Conservation (phyloP, 176 grass and related monocot genomes). For the Carex cristatella region DNA sequence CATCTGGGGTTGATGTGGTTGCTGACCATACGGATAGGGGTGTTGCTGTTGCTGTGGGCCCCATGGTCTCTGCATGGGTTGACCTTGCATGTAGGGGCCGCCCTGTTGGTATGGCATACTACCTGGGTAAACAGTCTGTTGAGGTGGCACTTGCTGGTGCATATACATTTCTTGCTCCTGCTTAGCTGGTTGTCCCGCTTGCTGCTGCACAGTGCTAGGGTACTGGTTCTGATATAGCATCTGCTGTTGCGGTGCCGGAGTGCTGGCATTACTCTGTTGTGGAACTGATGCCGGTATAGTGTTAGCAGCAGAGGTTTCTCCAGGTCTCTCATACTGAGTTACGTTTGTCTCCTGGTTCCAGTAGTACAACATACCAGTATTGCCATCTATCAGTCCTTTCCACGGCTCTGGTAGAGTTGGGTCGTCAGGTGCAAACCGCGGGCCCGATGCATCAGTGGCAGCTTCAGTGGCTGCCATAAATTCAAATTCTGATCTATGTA, state of each 20-base stretch:
- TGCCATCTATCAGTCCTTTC: conserved; percentile 79
- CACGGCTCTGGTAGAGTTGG: conserved; percentile 70
- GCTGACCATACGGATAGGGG: conserved; percentile 50
- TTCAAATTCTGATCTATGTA: neutral
- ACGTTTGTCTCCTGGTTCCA: conserved; percentile 95
- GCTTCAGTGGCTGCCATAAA: conserved; percentile 52
- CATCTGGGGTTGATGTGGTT: conserved; percentile 32
- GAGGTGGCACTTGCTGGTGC: conserved; percentile 36
- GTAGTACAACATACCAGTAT: conserved; percentile 59
- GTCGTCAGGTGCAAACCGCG: conserved; percentile 81
- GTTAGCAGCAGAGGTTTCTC: neutral
- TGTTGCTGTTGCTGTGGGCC: conserved; percentile 37
- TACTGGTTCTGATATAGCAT: conserved; percentile 26
- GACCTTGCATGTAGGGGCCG: conserved; percentile 41
- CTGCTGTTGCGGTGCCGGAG: neutral
- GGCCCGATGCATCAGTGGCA: conserved; percentile 35
- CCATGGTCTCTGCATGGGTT: conserved; percentile 39
- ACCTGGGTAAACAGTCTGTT: conserved; percentile 34
- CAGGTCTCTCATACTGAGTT: conserved; percentile 81
- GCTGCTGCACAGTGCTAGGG: conserved; percentile 4
- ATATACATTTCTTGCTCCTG: conserved; percentile 33
- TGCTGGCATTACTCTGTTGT: neutral
- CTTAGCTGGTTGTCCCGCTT: conserved; percentile 22
- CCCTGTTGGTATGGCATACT: conserved; percentile 49
- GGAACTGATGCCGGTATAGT: conserved; percentile 25